These are phyloP conservation scores for Candida railenensis DNA, from an alignment of 805 yeast genomes.

Conservation along the genomic window DNA sequence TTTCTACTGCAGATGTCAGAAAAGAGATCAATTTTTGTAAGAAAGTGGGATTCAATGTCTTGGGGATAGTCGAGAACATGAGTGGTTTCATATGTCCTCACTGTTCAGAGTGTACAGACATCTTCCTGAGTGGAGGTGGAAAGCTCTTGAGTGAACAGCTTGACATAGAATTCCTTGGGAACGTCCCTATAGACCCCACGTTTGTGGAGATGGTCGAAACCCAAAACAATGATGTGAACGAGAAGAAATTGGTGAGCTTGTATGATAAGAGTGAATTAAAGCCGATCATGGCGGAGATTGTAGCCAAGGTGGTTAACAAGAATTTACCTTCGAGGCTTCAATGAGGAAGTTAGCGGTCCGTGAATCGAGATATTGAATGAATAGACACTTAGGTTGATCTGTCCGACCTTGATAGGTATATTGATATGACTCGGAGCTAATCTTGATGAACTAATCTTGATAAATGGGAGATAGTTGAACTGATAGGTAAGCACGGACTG, in stretches of 20 bases:
- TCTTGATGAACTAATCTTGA: no score
- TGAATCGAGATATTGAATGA: no score
- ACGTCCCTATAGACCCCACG: slow-evolving; percentile 89
- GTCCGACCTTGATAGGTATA: no score
- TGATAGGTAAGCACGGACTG: no score
- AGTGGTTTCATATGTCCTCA: slow-evolving; percentile 94
- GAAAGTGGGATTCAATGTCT: slow-evolving; percentile 73
- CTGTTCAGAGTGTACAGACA: slow-evolving; percentile 88
- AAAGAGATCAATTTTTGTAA: slow-evolving; percentile 91
- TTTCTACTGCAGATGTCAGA: slow-evolving; percentile 90
- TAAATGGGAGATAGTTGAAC: no score
- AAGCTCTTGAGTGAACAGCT: slow-evolving; percentile 60
- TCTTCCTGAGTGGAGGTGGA: slow-evolving; percentile 95
- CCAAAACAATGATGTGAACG: slow-evolving; percentile 37
- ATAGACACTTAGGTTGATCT: no score
- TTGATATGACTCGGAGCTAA: no score
- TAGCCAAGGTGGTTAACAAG: slow-evolving; percentile 32
- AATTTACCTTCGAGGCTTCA: slow-evolving; percentile 8
- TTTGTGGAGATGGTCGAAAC: slow-evolving; percentile 87
- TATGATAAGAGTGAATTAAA: slow-evolving; percentile 35
- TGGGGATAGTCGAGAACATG: slow-evolving; percentile 96
- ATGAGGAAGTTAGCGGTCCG: no score
- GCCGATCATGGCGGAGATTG: slow-evolving; percentile 35
- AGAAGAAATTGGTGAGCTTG: slow-evolving; percentile 27
- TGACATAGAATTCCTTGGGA: slow-evolving; percentile 71